Percentiles rank a stretch among this genome's conserved stretches.
These are phyloP conservation scores for Cytospora leucostoma DNA, from an alignment of 2,329 filamentous ascomycete genomes.

Conservation along the genomic window DNA sequence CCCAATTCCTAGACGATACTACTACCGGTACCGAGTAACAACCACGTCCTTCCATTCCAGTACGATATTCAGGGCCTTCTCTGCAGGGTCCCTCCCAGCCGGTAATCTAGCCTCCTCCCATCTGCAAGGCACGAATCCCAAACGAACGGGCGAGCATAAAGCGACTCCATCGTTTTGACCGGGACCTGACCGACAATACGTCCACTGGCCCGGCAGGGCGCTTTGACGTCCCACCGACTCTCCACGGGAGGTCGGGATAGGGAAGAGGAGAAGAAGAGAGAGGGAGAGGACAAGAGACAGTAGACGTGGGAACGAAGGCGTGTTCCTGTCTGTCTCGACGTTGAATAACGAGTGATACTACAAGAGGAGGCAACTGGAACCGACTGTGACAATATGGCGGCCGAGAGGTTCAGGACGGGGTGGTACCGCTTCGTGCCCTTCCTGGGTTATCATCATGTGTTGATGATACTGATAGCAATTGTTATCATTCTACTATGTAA, in stretches of 20 bases:
- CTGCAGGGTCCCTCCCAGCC: background rate
- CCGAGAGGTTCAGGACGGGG: slow-evolving; percentile 46
- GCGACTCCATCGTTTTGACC: background rate
- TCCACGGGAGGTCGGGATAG: slow-evolving; percentile 28
- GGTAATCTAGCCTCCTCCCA: background rate
- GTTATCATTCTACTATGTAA: slow-evolving; percentile 93
- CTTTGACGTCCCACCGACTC: slow-evolving; percentile 26
- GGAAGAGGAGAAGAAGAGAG: slow-evolving; percentile 8
- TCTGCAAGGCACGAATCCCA: slow-evolving; percentile 1
- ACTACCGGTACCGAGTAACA: background rate
- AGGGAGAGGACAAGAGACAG: background rate
- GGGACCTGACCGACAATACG: slow-evolving; percentile 8
- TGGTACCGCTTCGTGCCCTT: slow-evolving; percentile 65
- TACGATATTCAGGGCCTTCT: background rate
- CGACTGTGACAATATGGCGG: slow-evolving; percentile 24
- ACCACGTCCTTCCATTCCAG: background rate
- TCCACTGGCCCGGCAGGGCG: slow-evolving; percentile 24
- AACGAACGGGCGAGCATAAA: background rate
- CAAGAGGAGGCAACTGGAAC: slow-evolving; percentile 1
- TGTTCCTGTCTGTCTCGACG: background rate
- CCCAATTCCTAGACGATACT: background rate
- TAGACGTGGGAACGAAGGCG: too few relatives aligned
- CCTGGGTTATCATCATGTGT: slow-evolving; percentile 77
- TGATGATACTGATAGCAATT: slow-evolving; percentile 95
- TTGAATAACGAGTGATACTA: background rate